Conservation (phyloP, 139 green algal species). For the Chlamydomonas sp. region DNA sequence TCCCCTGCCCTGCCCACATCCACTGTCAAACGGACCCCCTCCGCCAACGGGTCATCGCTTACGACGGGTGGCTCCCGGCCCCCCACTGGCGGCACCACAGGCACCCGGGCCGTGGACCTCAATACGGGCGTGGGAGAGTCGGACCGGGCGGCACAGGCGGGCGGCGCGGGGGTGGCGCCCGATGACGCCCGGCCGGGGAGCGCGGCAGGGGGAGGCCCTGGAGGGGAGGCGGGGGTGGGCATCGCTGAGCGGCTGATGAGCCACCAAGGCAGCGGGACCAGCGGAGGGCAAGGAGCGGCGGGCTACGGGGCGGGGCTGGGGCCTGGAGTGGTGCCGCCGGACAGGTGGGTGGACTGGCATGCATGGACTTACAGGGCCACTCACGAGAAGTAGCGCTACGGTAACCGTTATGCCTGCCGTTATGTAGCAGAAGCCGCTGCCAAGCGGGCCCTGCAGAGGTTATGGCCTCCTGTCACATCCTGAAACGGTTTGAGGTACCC, state of each 20-base stretch:
- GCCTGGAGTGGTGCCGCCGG: neutral
- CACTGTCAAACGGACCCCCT: too few relatives aligned
- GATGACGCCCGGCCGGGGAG: constrained; percentile 40
- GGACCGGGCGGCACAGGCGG: neutral
- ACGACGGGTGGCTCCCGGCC: too few relatives aligned
- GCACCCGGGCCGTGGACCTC: neutral
- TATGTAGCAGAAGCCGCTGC: too few relatives aligned
- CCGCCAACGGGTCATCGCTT: too few relatives aligned
- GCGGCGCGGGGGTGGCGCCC: constrained; percentile 45
- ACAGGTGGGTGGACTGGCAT: neutral
- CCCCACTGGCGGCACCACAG: too few relatives aligned
- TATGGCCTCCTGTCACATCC: too few relatives aligned
- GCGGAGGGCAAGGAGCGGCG: neutral
- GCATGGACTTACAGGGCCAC: too few relatives aligned
- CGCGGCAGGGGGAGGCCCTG: neutral
- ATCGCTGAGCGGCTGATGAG: constrained; percentile 28
- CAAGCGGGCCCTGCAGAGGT: too few relatives aligned
- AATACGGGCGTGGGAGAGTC: neutral
- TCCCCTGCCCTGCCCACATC: too few relatives aligned
- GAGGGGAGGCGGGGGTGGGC: neutral
- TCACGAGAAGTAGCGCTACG: too few relatives aligned
- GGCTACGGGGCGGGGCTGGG: neutral
- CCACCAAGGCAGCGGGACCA: neutral
- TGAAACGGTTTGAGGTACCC: too few relatives aligned
- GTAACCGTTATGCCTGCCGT: too few relatives aligned